A percentile compares a stretch with the other conserved stretches of the same genome.
These are phyloP conservation scores for Penicillium herquei DNA, from an alignment of 495 filamentous ascomycete species.

Conservation along the genomic window DNA sequence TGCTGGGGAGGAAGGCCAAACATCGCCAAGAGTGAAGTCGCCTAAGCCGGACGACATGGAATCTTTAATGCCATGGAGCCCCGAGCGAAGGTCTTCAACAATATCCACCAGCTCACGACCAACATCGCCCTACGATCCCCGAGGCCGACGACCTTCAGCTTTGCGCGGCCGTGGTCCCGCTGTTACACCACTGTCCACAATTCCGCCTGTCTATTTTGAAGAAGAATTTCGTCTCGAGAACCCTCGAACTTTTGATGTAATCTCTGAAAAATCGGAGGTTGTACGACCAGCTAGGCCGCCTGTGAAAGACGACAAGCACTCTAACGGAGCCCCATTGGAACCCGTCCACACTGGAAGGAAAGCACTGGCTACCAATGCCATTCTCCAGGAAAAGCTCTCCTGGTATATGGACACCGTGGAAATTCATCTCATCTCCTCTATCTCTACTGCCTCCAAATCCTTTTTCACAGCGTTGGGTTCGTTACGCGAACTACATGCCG, in stretches of 20 bases:
- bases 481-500: conserved; percentile 82
- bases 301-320: conserved; percentile 50
- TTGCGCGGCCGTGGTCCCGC: conserved; percentile 51
- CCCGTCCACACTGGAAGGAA: conserved; percentile 63
- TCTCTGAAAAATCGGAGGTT: conserved; percentile 93
- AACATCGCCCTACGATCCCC: conserved; percentile 39
- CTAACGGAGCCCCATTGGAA: conserved; percentile 61
- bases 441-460: conserved; percentile 89
- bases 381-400: conserved; percentile 97
- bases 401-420: conserved; percentile 99
- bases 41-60: conserved; percentile 37
- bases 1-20: conserved; percentile 52
- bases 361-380: conserved; percentile 92
- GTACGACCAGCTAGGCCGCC: conserved; percentile 63
- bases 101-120: conserved; percentile 40
- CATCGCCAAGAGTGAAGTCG: conserved; percentile 29
- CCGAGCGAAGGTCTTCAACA: conserved; percentile 38
- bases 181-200: conserved; percentile 83
- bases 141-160: conserved; percentile 35
- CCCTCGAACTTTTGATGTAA: conserved; percentile 91
- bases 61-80: conserved; percentile 34
- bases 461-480: conserved; percentile 97
- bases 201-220: conserved; percentile 91
- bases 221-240: conserved; percentile 95
- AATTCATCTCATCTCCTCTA: conserved; percentile 93